These are phyloP conservation scores for Penicillium atrosanguineum DNA, from an alignment of 495 filamentous ascomycete species.

Conservation along the genomic window DNA sequence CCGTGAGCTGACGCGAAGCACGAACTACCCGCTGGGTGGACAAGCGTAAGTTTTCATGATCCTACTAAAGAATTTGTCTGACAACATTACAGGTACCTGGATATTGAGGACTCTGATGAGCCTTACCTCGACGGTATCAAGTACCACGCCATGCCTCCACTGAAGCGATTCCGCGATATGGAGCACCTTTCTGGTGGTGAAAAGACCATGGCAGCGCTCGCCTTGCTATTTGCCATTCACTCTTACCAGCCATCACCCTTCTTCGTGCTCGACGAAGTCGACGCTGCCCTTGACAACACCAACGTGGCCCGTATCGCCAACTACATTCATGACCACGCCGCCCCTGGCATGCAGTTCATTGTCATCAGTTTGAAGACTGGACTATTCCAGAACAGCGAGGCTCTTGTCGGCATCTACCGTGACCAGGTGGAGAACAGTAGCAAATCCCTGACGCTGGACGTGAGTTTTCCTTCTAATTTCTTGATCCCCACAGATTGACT, in stretches of 20 bases:
- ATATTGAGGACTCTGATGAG: conserved; percentile 85
- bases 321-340: conserved; percentile 90
- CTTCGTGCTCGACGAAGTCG: conserved; percentile 98
- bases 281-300: conserved; percentile 93
- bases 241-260: conserved; percentile 91
- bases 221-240: conserved; percentile 93
- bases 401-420: conserved; percentile 88
- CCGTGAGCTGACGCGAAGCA: conserved; percentile 84
- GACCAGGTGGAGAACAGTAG: conserved; percentile 91
- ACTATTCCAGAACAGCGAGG: conserved; percentile 91
- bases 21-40: conserved; percentile 84
- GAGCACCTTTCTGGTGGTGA: conserved; percentile 96
- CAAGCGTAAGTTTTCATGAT: conserved; percentile 58
- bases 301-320: conserved; percentile 94
- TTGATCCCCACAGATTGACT: not conserved
- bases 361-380: conserved; percentile 94
- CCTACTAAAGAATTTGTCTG: not conserved
- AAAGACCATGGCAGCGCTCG: conserved; percentile 97
- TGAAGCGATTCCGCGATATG: conserved; percentile 99
- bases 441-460: conserved; percentile 87
- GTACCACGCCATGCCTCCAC: conserved; percentile 97
- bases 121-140: conserved; percentile 94
- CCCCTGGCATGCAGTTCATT: conserved; percentile 98
- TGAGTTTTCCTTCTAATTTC: conserved; percentile 51
- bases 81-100: conserved; percentile 61